phyloP scores from a whole-genome alignment of 345 rosid species.

The Aethionema arabicum region DNA sequence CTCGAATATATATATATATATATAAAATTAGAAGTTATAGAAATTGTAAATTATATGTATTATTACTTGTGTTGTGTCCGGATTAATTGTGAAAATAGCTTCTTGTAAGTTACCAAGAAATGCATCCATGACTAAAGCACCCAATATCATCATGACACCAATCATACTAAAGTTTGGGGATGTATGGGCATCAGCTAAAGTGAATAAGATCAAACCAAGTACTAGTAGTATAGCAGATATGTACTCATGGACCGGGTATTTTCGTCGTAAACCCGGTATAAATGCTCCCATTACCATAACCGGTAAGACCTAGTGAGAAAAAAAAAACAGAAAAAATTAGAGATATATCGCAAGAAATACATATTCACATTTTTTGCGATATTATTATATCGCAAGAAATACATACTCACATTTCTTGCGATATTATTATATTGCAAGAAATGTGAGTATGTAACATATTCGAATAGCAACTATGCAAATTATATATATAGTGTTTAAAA shows the following conservation, averaged over 20 bases:
- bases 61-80: slow-evolving; percentile 83
- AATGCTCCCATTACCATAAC: slow-evolving; percentile 93
- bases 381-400: no score
- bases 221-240: slow-evolving; percentile 75
- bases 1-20: no score
- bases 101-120: slow-evolving; percentile 88
- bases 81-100: slow-evolving; percentile 86
- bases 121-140: slow-evolving; percentile 82
- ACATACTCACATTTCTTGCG: neutral
- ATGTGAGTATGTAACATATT: no score
- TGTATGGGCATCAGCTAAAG: slow-evolving; percentile 79
- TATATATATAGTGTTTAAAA: no score
- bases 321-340: neutral
- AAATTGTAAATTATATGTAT: neutral
- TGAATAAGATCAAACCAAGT: slow-evolving; percentile 69
- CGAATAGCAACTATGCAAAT: no score
- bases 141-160: slow-evolving; percentile 72
- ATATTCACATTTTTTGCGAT: no score
- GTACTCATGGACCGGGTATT: slow-evolving; percentile 72
- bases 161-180: slow-evolving; percentile 74
- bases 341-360: neutral
- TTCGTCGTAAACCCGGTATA: slow-evolving; percentile 81
- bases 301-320: slow-evolving; percentile 56
- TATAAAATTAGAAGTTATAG: neutral
- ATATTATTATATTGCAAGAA: no score